phyloP scores from a whole-genome alignment of 1,284 basidiomycete species.

The Vanrija humicola region DNA sequence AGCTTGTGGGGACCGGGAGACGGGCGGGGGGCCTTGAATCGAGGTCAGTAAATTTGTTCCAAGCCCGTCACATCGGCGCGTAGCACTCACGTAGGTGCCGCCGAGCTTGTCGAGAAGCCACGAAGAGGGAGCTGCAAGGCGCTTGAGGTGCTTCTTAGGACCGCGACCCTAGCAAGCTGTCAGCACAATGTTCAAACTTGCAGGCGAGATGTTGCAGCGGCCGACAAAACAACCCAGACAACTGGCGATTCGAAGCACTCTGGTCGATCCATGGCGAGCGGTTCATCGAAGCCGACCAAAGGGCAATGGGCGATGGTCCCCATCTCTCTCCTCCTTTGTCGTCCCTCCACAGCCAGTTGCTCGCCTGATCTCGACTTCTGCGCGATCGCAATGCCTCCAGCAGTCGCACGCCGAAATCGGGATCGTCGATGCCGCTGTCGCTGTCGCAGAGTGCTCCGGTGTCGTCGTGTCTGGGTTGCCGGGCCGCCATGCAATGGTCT shows the following conservation, averaged over 20 bases:
- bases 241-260: too few relatives aligned
- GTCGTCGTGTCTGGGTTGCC: slow-evolving; percentile 3
- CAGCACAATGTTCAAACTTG: not conserved
- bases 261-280: too few relatives aligned
- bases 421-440: slow-evolving; percentile 1
- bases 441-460: not conserved
- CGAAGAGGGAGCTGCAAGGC: slow-evolving; percentile 92
- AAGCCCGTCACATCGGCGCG: not conserved
- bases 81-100: slow-evolving; percentile 74
- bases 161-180: slow-evolving; percentile 70
- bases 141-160: slow-evolving; percentile 99
- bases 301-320: not conserved
- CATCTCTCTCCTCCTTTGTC: not conserved
- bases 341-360: not conserved
- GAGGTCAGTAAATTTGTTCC: slow-evolving; percentile 35
- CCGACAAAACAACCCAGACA: too few relatives aligned
- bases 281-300: too few relatives aligned
- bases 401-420: not conserved
- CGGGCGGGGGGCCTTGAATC: slow-evolving; percentile 73
- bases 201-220: too few relatives aligned
- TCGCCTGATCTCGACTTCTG: not conserved
- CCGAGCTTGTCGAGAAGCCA: slow-evolving; percentile 99
- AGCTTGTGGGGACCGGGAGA: slow-evolving; percentile 99
- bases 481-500: not conserved
- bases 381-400: not conserved